Evolutionary conservation across 441 rosid species (phyloP), one percentile per base, ranked within the genome.

Genomic region (Eutrema salsugineum): DNA sequence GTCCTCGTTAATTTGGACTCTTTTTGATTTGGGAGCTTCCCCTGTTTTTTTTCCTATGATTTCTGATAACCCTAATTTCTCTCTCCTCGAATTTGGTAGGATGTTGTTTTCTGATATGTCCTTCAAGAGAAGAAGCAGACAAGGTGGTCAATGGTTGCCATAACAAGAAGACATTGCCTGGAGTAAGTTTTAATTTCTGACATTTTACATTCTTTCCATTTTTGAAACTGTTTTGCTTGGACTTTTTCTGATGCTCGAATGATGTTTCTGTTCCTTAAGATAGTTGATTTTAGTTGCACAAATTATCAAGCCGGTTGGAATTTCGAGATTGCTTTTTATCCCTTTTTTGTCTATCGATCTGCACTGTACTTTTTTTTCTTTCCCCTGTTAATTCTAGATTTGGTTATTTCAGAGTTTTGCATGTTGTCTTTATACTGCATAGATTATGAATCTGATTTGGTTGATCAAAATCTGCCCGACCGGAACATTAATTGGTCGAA

Each of bases 51-150:
- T 15, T 1, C 11, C 11, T 46, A 56, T 73, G 19, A 39, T 36
- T 40, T 58, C 8, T 64, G 43, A 22, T 48, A 73, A 49, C 62
- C 43, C 42, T 56, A 64, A 55, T 24, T 15, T 36, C 14, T 44
- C 5, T 77, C 33, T 73, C 36, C 57, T 55, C 33, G 33, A 22
- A 42, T 33, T 1, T 51, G 69, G 6, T 32, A 90, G 97, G 99
- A 14, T 94, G 97, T 77, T 94, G 99, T 83, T 94, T 94, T 78
- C 76, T 92, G 44, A 84, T 83, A 68, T 94, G 99, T 59, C 91
- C 97, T 42, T 88, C 99, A 35, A 84, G 94, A 77, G 79, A 84
- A 70, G 99, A 94, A 87, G 99, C 99, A 8, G 99, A 94, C 79
- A 94, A 88, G 79, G 89, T 89, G 49, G 83, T 94, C 75, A 76